Conservation (phyloP, 441 rosid species). For the Rhodomyrtus psidioides region DNA sequence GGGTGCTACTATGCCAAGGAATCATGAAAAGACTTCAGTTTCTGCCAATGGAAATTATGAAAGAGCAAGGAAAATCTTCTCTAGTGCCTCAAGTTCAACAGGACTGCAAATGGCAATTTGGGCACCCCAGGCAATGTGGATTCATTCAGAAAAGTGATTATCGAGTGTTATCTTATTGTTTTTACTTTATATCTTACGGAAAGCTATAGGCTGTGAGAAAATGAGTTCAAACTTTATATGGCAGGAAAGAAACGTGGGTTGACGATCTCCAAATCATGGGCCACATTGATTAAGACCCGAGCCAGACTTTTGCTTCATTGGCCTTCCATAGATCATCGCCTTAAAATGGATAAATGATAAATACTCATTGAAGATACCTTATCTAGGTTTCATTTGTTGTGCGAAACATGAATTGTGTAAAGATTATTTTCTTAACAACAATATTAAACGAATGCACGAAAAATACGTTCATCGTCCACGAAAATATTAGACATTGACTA, state of each 20-base stretch:
- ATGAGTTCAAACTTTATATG: background rate
- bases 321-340: background rate
- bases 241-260: background rate
- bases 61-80: background rate
- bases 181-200: background rate
- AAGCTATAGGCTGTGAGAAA: background rate
- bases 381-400: background rate
- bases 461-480: background rate
- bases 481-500: background rate
- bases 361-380: background rate
- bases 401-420: background rate
- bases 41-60: background rate
- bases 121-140: background rate
- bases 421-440: accelerated
- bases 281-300: too few relatives aligned
- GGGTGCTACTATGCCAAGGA: background rate
- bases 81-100: background rate
- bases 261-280: background rate
- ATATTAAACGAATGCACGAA: background rate
- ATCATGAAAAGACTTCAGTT: background rate
- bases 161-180: background rate
- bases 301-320: background rate
- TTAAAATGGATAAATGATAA: background rate
- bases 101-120: background rate
- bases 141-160: background rate